Evolutionary conservation across 2,329 filamentous ascomycete species (phyloP), one percentile per base, ranked within the genome.

Genomic region (Epichloe gansuensis): DNA sequence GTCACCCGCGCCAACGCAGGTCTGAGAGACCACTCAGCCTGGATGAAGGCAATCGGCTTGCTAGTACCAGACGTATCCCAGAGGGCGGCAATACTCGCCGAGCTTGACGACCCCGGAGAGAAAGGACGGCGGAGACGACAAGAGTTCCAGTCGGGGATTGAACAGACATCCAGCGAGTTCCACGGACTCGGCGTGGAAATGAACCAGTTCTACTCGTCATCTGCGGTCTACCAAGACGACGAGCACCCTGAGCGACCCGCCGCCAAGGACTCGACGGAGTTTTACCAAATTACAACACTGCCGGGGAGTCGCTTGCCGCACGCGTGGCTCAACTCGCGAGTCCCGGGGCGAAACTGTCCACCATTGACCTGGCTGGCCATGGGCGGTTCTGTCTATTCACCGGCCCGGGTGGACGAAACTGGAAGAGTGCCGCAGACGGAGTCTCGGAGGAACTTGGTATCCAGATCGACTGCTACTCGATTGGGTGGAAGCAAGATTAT

Each of bases 221-320:
- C 56, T 1, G 77, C 72, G 2, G 62, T 80, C 3, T 75, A 74
- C 55, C 57, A 66, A 1, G 60, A 56, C 0, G 76, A 78, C 55
- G 71, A 78, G 60, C 52, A 52, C 4, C 52, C 54, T 9, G 52
- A 55, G 3, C 52, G 58, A 43, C 41, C 52, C 54, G 39, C 56
- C 39, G 58, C 67, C 25, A 58, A 67, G 15, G 72, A 80, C 55
- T 61, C 66, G 0, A 67, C 75, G 5, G 59, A 72, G 12, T 60
- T 73, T 41, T 67, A 76, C 56, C 63, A 69, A 37, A 67, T 70
- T 39, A 73, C 64, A 48, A 83, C 81, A 3, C 81, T 75, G 58
- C 82, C 82, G 0, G 82, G 82, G 7, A 69, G 70, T 34, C 69
- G 81, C 2, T 64, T 84, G 23, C 82, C 82, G 5, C 82, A 86